Evolutionary conservation across 345 rosid genomes (phyloP), one percentile per base, ranked within the genome.

Genomic region (Capsella bursapastoris): DNA sequence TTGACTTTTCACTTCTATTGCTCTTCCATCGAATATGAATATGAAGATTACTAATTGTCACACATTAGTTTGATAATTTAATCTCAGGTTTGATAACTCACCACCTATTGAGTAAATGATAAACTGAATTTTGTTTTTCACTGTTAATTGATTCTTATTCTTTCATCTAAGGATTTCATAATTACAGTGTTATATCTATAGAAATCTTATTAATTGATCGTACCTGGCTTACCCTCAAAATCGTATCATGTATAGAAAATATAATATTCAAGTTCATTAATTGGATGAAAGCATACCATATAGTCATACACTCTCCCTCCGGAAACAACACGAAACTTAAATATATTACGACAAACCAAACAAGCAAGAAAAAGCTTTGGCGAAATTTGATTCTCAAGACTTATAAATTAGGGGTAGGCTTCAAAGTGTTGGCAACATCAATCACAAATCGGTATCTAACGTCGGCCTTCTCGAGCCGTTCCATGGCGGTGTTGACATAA

Each of bases 401-500:
- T 67, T 31, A 7, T 51, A 52, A 14, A 22, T 48, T 55, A 77
- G 68, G 62, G 38, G 43, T 38, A 32, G 79, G 47, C 78, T 80
- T 80, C 77, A 87, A 6, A 1, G 88, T 78, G 57, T 83, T 84
- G 15, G 59, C 90, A 70, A 86, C 73, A 49, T 84, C 87, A 16
- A 88, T 84, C 43, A 88, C 87, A 64, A 86, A 88, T 37, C 90
- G 79, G 74, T 88, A 88, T 44, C 75, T 82, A 27, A 86, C 90
- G 51, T 88, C 89, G 0, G 61, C 73, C 25, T 84, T 86, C n/a
- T 4, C 41, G 0, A 85, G 78, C 4, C 89, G 74, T 48, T 86
- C 87, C 79, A 88, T 61, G 3, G 87, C 90, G 1, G 78, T 82
- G 77, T 86, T 86, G 44, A 86, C 88, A 48, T 86, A 84, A 52